These are phyloP conservation scores for Trichoderma orchidacearum DNA, from an alignment of 495 filamentous ascomycete species.

Conservation along the genomic window DNA sequence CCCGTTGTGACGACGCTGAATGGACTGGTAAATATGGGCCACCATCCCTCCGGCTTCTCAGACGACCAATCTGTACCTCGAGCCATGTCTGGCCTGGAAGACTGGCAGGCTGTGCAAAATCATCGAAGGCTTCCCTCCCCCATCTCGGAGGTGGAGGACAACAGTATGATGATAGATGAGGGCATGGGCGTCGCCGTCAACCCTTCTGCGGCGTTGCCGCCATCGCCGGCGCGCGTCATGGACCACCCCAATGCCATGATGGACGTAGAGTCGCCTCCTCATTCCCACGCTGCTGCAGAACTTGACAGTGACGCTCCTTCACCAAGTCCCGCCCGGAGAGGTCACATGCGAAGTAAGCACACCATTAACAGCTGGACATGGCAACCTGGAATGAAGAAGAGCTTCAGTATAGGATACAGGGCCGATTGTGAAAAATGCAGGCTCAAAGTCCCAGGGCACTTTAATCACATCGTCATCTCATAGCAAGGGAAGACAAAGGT, in stretches of 20 bases:
- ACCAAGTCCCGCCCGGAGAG: slow-evolving; percentile 15
- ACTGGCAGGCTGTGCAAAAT: slow-evolving; percentile 32
- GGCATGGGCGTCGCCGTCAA: neutral
- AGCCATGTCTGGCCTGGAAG: slow-evolving; percentile 20
- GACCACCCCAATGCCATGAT: slow-evolving; percentile 12
- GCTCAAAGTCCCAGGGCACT: slow-evolving; percentile 69
- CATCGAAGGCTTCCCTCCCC: slow-evolving; percentile 53
- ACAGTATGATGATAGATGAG: slow-evolving; percentile 20
- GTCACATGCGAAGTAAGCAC: slow-evolving; percentile 31
- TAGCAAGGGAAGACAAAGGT: slow-evolving; percentile 16
- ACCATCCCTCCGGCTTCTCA: slow-evolving; percentile 17
- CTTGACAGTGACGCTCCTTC: slow-evolving; percentile 7
- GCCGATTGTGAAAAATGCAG: slow-evolving; percentile 80
- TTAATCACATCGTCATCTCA: slow-evolving; percentile 64
- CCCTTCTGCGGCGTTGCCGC: neutral
- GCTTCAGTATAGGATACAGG: slow-evolving; percentile 72
- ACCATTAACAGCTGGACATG: slow-evolving; percentile 33
- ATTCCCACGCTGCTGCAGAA: slow-evolving; percentile 2
- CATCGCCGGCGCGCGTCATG: neutral
- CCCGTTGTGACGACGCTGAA: slow-evolving; percentile 19
- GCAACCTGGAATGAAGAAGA: slow-evolving; percentile 46
- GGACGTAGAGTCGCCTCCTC: slow-evolving; percentile 14
- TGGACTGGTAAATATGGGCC: slow-evolving; percentile 25
- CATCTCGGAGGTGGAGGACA: slow-evolving; percentile 47
- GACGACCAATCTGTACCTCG: slow-evolving; percentile 13